These are phyloP conservation scores for Arachis monticola DNA, from an alignment of 331 rosid species.

Conservation along the genomic window DNA sequence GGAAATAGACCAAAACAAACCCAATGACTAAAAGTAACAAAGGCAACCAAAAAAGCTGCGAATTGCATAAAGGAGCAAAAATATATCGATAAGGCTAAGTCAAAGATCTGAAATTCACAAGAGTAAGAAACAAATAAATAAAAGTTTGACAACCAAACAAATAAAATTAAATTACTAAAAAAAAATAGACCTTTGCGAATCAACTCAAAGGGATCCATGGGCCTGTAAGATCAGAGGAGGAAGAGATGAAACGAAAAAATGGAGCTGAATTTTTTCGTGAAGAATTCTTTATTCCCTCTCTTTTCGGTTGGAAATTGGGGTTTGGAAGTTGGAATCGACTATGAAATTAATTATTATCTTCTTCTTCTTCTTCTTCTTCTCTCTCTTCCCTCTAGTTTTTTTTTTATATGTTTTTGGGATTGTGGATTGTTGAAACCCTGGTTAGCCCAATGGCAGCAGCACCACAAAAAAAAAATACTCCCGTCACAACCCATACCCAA, in stretches of 20 bases:
- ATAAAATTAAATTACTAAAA: neutral
- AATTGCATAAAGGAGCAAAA: conserved; percentile 21
- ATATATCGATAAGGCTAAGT: conserved; percentile 18
- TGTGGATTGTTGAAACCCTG: conserved; percentile 44
- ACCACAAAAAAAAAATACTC: conserved; percentile 44
- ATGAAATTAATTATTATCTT: neutral
- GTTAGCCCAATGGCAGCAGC: conserved; percentile 36
- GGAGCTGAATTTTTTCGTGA: neutral
- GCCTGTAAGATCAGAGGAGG: conserved; percentile 33
- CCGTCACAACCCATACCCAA: neutral
- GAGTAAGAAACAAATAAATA: neutral
- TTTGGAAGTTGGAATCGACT: neutral
- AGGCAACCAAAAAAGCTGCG: neutral
- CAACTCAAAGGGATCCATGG: conserved; percentile 75
- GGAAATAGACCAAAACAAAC: neutral
- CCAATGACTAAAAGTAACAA: neutral
- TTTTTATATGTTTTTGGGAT: too few species aligned
- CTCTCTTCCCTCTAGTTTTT: neutral
- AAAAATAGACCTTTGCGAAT: conserved; percentile 60
- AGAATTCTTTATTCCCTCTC: neutral
- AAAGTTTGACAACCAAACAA: neutral
- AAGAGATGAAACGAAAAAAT: neutral
- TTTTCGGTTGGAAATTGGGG: conserved; percentile 28
- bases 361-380: neutral
- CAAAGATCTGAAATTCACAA: conserved; percentile 41